Conservation (phyloP, 1,284 basidiomycete genomes). For the Hypsizygus ulmarius region DNA sequence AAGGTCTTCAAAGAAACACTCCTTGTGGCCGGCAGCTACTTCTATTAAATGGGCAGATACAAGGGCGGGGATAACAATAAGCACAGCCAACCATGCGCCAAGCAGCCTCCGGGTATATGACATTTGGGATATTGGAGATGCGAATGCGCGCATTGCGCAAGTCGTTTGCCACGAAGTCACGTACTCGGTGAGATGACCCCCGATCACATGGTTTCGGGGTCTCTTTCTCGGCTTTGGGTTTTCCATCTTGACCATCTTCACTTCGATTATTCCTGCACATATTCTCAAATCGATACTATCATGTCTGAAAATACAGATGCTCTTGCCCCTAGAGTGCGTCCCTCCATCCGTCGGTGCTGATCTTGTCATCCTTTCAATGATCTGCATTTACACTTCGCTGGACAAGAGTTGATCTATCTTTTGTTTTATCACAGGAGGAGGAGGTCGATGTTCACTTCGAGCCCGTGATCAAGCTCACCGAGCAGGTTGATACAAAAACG, state of each 20-base stretch:
- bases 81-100: slow-evolving; percentile 38
- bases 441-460: slow-evolving; percentile 92
- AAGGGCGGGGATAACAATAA: slow-evolving; percentile 42
- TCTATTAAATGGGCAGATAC: slow-evolving; percentile 67
- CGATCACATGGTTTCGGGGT: slow-evolving; percentile 18
- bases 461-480: slow-evolving; percentile 96
- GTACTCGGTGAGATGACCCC: slow-evolving; percentile 13
- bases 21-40: slow-evolving; percentile 77
- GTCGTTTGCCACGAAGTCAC: slow-evolving; percentile 8
- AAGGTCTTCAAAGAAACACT: slow-evolving; percentile 98
- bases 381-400: slow-evolving; percentile 13
- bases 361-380: slow-evolving; percentile 13
- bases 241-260: slow-evolving; percentile 18
- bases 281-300: slow-evolving; percentile 29
- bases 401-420: slow-evolving; percentile 12
- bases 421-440: slow-evolving; percentile 57
- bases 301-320: slow-evolving; percentile 68
- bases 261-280: slow-evolving; percentile 15
- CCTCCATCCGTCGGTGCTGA: slow-evolving; percentile 10
- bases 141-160: background rate
- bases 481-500: slow-evolving; percentile 94
- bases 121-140: slow-evolving; percentile 15
- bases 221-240: slow-evolving; percentile 14
- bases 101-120: slow-evolving; percentile 20
- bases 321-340: slow-evolving; percentile 66